A percentile compares a stretch with the other conserved stretches of the same genome.
These are phyloP conservation scores for Pleurotus salmoneostramineus DNA, from an alignment of 768 basidiomycete species.

Conservation along the genomic window DNA sequence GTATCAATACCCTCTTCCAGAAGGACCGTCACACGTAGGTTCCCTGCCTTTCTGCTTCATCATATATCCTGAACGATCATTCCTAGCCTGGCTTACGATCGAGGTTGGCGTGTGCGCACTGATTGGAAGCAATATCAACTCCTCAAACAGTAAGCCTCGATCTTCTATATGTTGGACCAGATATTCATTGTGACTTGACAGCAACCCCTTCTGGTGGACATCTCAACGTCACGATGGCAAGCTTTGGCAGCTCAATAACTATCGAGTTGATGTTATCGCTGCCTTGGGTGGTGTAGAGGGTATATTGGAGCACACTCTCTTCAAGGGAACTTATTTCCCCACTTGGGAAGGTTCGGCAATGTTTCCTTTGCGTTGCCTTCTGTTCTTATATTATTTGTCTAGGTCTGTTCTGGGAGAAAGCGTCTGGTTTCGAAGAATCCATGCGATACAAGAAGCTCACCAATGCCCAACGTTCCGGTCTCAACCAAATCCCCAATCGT, in stretches of 20 bases:
- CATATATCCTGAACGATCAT: not conserved
- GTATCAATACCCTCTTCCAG: constrained; percentile 99
- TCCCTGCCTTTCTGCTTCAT: not conserved
- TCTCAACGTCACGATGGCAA: constrained; percentile 96
- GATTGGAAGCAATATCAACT: constrained; percentile 98
- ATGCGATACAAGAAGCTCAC: constrained; percentile 97
- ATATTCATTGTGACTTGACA: constrained; percentile 21
- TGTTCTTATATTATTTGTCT: not conserved
- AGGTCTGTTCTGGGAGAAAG: constrained; percentile 98
- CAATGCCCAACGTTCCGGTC: constrained; percentile 97
- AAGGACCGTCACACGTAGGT: constrained; percentile 91
- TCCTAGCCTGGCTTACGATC: constrained; percentile 87
- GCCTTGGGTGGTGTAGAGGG: constrained; percentile 95
- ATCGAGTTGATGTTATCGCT: constrained; percentile 98
- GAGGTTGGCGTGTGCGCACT: constrained; percentile 96
- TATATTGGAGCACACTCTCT: constrained; percentile 93
- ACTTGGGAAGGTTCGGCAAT: constrained; percentile 80
- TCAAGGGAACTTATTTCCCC: constrained; percentile 97
- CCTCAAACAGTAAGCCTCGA: constrained; percentile 69
- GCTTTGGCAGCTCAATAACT: constrained; percentile 96
- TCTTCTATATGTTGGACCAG: not conserved
- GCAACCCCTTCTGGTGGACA: constrained; percentile 99
- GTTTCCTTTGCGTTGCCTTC: constrained; percentile 1
- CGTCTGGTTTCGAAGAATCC: constrained; percentile 93
- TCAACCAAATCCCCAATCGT: constrained; percentile 98